A percentile compares a stretch with the other conserved stretches of the same genome.
These are phyloP conservation scores for Rhodamnia argentea DNA, from an alignment of 345 rosid species.

Conservation along the genomic window DNA sequence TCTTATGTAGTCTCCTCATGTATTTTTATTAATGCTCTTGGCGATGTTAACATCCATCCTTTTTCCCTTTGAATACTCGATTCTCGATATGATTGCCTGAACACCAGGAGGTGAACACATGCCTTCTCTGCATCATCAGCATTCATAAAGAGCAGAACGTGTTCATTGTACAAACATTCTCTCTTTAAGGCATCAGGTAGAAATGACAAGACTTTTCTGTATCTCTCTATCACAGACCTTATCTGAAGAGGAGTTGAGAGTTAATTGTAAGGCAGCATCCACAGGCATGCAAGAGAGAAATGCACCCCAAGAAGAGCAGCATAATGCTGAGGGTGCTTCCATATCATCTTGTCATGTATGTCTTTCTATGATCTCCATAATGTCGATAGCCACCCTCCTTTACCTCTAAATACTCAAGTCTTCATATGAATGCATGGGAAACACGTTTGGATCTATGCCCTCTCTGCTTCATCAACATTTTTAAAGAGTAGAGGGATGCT, in stretches of 20 bases:
- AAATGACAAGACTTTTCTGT: not conserved
- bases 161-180: not conserved
- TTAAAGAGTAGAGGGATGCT: not conserved
- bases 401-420: not conserved
- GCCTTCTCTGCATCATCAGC: not conserved
- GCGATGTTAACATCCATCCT: not conserved
- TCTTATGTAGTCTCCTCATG: not conserved
- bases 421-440: not conserved
- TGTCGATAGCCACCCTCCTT: not conserved
- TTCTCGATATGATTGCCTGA: not conserved
- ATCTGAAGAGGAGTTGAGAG: not conserved
- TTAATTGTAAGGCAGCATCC: constrained; percentile 3
- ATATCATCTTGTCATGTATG: not conserved
- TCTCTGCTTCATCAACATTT: not conserved
- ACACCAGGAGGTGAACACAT: not conserved
- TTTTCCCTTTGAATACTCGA: not conserved
- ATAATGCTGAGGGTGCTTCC: not conserved
- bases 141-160: not conserved
- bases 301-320: constrained; percentile 9
- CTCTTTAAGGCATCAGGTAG: not conserved
- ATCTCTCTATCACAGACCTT: not conserved
- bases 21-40: not conserved
- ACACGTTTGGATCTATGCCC: not conserved
- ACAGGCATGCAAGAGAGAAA: constrained; percentile 18
- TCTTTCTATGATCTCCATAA: not conserved